These are phyloP conservation scores for Lactarius tabidus DNA, from an alignment of 768 basidiomycete genomes.

Conservation along the genomic window DNA sequence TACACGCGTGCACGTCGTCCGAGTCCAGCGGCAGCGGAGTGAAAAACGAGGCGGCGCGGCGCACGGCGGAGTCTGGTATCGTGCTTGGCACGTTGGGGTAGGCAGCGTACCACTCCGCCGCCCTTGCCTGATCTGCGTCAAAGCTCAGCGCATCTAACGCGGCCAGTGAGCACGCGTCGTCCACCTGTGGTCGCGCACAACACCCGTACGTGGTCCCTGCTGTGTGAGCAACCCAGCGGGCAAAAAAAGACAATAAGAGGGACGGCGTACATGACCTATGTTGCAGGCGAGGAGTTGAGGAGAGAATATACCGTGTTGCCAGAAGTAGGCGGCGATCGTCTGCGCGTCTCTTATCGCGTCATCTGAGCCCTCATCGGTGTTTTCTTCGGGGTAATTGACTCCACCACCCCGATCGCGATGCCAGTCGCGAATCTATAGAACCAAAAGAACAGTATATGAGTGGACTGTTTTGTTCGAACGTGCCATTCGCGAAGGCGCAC, in stretches of 20 bases:
- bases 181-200: constrained; percentile 9
- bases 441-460: not conserved
- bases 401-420: constrained; percentile 1
- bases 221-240: not conserved
- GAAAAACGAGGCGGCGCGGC: not conserved
- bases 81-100: not conserved
- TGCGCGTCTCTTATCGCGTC: constrained; percentile 13
- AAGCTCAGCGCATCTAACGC: constrained; percentile 18
- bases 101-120: constrained; percentile 11
- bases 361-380: not conserved
- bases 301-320: constrained; percentile 9
- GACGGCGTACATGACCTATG: constrained; percentile 18
- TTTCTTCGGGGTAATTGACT: not conserved
- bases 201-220: not conserved
- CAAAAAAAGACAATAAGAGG: not conserved
- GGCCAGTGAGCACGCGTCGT: constrained; percentile 22
- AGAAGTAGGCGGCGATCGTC: constrained; percentile 24
- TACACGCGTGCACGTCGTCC: not conserved
- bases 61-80: not conserved
- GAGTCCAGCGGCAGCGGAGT: not conserved
- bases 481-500: not conserved
- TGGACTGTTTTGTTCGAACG: not conserved
- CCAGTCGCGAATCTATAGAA: constrained; percentile 18
- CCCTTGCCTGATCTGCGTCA: constrained; percentile 15
- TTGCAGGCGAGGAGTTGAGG: constrained; percentile 8